Percentiles rank a stretch among this genome's conserved stretches.
Evolutionary conservation across 805 yeast genomes (phyloP).

Genomic region (Yamadazyma ubonensis): DNA sequence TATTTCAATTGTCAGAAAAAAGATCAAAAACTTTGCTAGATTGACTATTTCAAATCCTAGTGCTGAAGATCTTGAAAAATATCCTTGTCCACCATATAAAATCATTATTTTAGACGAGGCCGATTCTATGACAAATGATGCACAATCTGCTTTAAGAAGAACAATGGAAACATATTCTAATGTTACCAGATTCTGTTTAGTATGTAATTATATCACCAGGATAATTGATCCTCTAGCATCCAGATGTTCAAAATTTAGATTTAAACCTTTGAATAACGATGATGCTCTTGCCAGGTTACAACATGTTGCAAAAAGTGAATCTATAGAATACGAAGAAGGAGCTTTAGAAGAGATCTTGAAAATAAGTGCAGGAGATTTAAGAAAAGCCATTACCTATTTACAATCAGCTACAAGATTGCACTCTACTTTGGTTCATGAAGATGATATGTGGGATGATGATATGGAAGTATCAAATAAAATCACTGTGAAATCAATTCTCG

Average conservation of each 20-base stretch:
- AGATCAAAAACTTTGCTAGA: conserved; percentile 83
- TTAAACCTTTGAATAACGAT: conserved; percentile 68
- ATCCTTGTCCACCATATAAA: conserved; percentile 97
- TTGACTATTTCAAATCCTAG: conserved; percentile 80
- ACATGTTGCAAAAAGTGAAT: conserved; percentile 51
- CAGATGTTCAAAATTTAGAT: conserved; percentile 93
- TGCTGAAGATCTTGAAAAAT: conserved; percentile 60
- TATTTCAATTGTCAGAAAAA: conserved; percentile 80
- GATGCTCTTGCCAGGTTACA: conserved; percentile 70
- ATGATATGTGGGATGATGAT: conserved; percentile 26
- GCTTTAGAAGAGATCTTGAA: conserved; percentile 62
- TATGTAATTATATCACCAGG: conserved; percentile 94
- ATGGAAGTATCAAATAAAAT: conserved; percentile 25
- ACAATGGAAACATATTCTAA: conserved; percentile 82
- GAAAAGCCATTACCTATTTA: conserved; percentile 86
- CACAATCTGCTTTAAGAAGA: conserved; percentile 92
- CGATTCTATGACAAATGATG: conserved; percentile 96
- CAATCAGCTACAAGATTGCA: conserved; percentile 65
- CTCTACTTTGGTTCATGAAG: conserved; percentile 12
- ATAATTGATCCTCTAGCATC: conserved; percentile 96
- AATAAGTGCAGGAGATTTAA: conserved; percentile 86
- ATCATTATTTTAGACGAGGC: conserved; percentile 92
- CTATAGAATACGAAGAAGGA: conserved; percentile 39
- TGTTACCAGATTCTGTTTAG: conserved; percentile 86
- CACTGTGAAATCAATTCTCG: conserved; percentile 51